phyloP scores from a whole-genome alignment of 148 eudicot species.

The Gaultheria prostrata region DNA sequence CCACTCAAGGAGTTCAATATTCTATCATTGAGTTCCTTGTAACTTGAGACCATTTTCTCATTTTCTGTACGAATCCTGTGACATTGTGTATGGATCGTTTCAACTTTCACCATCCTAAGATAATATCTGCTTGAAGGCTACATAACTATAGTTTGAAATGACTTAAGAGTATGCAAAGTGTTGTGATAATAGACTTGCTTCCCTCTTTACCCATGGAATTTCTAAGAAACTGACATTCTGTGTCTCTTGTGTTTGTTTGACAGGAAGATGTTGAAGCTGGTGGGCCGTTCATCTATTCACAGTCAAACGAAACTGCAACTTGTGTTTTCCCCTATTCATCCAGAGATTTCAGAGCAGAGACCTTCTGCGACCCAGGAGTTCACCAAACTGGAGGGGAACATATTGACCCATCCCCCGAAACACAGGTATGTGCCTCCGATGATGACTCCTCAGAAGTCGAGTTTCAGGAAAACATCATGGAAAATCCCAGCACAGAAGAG shows the following conservation, averaged over 20 bases:
- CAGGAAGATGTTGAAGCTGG: constrained; percentile 55
- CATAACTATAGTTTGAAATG: neutral
- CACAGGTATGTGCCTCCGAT: constrained; percentile 22
- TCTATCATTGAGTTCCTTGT: neutral
- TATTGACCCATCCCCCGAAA: constrained; percentile 26
- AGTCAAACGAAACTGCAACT: constrained; percentile 29
- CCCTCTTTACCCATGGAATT: neutral
- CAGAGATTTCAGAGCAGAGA: constrained; percentile 28
- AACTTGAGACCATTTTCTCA: no score
- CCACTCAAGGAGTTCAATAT: neutral
- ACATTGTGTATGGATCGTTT: neutral
- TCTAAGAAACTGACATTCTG: neutral
- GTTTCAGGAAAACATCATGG: constrained; percentile 18
- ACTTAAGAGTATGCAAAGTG: neutral
- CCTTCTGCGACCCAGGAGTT: constrained; percentile 27
- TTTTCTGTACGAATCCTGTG: no score
- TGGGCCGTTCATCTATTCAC: constrained; percentile 29
- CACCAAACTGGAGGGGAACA: constrained; percentile 30
- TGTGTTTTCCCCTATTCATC: constrained; percentile 34
- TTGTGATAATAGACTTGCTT: neutral
- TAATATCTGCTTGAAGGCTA: neutral
- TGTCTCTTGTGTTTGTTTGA: constrained; percentile 1
- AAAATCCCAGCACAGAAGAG: constrained; percentile 18
- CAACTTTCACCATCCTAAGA: no score
- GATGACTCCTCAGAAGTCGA: constrained; percentile 36